Evolutionary conservation across 2,329 filamentous ascomycete genomes (phyloP).

Genomic region (Nigrospora sphaerica): DNA sequence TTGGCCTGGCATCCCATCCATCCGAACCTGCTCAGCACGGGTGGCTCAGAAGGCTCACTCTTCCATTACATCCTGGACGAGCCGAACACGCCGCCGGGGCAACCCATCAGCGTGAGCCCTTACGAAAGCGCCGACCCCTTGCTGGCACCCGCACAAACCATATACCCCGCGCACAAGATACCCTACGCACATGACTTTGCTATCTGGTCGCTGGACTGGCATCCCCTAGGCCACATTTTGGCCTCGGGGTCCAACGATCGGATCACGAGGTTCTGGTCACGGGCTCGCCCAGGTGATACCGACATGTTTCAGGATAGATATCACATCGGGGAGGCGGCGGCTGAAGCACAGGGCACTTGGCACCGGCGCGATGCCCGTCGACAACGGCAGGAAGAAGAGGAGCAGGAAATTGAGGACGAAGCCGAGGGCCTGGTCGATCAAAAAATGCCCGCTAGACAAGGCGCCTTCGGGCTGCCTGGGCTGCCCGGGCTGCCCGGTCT

Average conservation of each 20-base stretch:
- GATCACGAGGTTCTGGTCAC: slow-evolving; percentile 94
- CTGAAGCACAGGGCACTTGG: slow-evolving; percentile 92
- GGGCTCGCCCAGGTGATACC: slow-evolving; percentile 80
- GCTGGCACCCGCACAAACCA: slow-evolving; percentile 78
- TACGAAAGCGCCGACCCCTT: slow-evolving; percentile 78
- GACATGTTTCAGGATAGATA: slow-evolving; percentile 84
- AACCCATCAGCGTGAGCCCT: slow-evolving; percentile 65
- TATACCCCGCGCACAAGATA: slow-evolving; percentile 83
- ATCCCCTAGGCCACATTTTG: slow-evolving; percentile 90
- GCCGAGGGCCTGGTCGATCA: slow-evolving; percentile 90
- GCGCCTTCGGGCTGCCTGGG: slow-evolving; percentile 42
- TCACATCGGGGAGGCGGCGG: slow-evolving; percentile 89
- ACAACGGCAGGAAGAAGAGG: slow-evolving; percentile 84
- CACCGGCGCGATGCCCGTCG: slow-evolving; percentile 71
- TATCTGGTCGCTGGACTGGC: slow-evolving; percentile 98
- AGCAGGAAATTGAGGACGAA: slow-evolving; percentile 89
- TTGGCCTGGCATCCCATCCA: slow-evolving; percentile 92
- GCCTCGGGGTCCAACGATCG: slow-evolving; percentile 95
- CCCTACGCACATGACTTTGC: slow-evolving; percentile 88
- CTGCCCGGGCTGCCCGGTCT: slow-evolving; percentile 48
- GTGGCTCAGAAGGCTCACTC: slow-evolving; percentile 81
- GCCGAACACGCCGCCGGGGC: slow-evolving; percentile 74
- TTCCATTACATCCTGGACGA: slow-evolving; percentile 96
- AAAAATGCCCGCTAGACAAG: slow-evolving; percentile 61
- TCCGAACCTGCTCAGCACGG: slow-evolving; percentile 80